Evolutionary conservation across 345 rosid genomes (phyloP).

Genomic region (Triadica sebifera): DNA sequence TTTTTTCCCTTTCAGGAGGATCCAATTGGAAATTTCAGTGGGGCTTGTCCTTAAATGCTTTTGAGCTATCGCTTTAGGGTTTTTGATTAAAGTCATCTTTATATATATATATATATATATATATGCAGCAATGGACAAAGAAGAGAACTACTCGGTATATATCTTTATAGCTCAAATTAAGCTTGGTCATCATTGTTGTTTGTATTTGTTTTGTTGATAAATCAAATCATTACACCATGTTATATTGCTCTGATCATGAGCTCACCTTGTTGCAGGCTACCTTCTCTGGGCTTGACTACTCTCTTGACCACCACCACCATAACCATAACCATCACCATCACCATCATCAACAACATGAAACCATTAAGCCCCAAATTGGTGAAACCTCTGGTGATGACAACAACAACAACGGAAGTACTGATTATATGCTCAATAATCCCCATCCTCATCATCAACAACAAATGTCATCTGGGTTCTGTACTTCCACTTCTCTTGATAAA

Average conservation of each 20-base stretch:
- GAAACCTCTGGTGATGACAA: slow-evolving; percentile 32
- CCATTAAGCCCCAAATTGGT: slow-evolving; percentile 29
- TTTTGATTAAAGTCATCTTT: slow-evolving; percentile 15
- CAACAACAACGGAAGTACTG: slow-evolving; percentile 43
- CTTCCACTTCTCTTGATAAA: slow-evolving; percentile 57
- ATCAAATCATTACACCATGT: slow-evolving; percentile 23
- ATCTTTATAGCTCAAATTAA: no score
- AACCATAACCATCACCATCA: slow-evolving; percentile 25
- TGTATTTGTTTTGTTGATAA: slow-evolving; percentile 24
- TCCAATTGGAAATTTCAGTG: slow-evolving; percentile 15
- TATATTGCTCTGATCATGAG: slow-evolving; percentile 25
- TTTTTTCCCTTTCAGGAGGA: slow-evolving; percentile 16
- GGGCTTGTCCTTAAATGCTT: slow-evolving; percentile 27
- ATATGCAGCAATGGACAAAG: slow-evolving; percentile 57
- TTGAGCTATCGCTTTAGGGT: slow-evolving; percentile 20
- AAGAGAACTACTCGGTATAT: slow-evolving; percentile 71
- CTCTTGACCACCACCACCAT: slow-evolving; percentile 41
- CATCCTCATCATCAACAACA: slow-evolving; percentile 43
- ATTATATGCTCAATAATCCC: slow-evolving; percentile 54
- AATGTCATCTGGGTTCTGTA: slow-evolving; percentile 37
- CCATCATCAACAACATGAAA: slow-evolving; percentile 6
- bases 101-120: slow-evolving; percentile 1
- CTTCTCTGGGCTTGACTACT: slow-evolving; percentile 43
- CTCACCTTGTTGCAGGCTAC: slow-evolving; percentile 44
- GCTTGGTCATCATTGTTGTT: slow-evolving; percentile 12